Conservation (phyloP, 805 yeast species). For the Metschnikowia amazonensis region DNA sequence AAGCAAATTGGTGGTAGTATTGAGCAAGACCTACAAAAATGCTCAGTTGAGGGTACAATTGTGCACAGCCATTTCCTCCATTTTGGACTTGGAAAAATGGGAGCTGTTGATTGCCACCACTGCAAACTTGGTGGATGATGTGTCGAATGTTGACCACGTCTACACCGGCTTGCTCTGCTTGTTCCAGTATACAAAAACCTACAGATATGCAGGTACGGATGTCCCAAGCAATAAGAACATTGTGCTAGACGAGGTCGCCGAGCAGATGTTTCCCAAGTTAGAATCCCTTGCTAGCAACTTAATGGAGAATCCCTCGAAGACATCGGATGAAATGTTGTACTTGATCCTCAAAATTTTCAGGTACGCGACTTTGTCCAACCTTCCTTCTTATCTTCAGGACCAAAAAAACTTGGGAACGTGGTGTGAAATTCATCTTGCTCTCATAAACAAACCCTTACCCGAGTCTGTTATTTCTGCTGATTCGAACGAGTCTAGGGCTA, state of each 20-base stretch:
- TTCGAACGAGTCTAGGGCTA: slow-evolving; percentile 25
- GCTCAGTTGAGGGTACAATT: slow-evolving; percentile 50
- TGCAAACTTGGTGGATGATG: slow-evolving; percentile 18
- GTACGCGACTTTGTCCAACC: slow-evolving; percentile 34
- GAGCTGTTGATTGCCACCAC: slow-evolving; percentile 26
- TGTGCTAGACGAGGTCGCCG: slow-evolving; percentile 36
- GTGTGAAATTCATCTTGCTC: slow-evolving; percentile 38
- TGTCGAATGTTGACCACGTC: slow-evolving; percentile 37
- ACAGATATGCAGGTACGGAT: slow-evolving; percentile 47
- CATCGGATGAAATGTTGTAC: slow-evolving; percentile 30
- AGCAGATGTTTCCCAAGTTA: slow-evolving; percentile 34
- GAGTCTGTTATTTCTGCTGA: slow-evolving; percentile 30
- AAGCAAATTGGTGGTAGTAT: slow-evolving; percentile 34
- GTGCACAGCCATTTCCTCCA: slow-evolving; percentile 52
- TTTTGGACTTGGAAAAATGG: slow-evolving; percentile 49
- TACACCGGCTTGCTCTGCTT: slow-evolving; percentile 39
- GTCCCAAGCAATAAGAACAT: slow-evolving; percentile 31
- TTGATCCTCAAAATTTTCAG: slow-evolving; percentile 40
- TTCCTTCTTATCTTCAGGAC: slow-evolving; percentile 38
- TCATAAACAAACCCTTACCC: slow-evolving; percentile 40
- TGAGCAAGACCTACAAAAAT: slow-evolving; percentile 31
- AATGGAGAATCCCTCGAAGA: slow-evolving; percentile 22
- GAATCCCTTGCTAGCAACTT: slow-evolving; percentile 30
- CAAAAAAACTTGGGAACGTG: slow-evolving; percentile 36
- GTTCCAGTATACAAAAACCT: slow-evolving; percentile 39